Evolutionary conservation across 257 asterid genomes (phyloP).

Genomic region (Fraxinus quadrangulata): DNA sequence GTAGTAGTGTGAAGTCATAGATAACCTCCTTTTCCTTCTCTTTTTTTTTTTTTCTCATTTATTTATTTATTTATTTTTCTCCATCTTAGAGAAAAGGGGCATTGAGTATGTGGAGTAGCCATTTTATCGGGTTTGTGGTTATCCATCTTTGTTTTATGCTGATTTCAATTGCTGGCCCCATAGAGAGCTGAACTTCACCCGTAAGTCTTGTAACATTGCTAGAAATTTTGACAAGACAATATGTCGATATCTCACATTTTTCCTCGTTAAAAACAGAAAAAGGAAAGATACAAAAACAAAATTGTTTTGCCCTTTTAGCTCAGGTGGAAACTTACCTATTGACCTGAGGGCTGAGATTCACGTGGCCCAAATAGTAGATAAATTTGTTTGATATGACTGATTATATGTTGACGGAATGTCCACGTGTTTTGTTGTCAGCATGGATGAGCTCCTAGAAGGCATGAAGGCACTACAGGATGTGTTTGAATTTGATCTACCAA

Average conservation of each 20-base stretch:
- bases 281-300: neutral
- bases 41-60: no score
- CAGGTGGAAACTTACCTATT: neutral
- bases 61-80: no score
- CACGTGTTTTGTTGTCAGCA: constrained; percentile 41
- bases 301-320: neutral
- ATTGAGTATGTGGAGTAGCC: neutral
- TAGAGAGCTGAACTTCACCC: neutral
- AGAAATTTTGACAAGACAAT: neutral
- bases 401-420: constrained; percentile 7
- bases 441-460: constrained; percentile 78
- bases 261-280: neutral
- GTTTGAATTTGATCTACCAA: constrained; percentile 64
- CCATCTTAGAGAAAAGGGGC: neutral
- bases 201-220: neutral
- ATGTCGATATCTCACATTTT: neutral
- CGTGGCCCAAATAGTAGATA: neutral
- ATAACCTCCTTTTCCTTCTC: neutral
- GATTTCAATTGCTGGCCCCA: neutral
- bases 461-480: constrained; percentile 68
- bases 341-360: neutral
- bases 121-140: neutral
- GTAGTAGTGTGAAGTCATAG: neutral
- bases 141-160: neutral
- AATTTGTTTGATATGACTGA: neutral